These are phyloP conservation scores for Didymella segeticola DNA, from an alignment of 2,329 filamentous ascomycete species.

Conservation along the genomic window DNA sequence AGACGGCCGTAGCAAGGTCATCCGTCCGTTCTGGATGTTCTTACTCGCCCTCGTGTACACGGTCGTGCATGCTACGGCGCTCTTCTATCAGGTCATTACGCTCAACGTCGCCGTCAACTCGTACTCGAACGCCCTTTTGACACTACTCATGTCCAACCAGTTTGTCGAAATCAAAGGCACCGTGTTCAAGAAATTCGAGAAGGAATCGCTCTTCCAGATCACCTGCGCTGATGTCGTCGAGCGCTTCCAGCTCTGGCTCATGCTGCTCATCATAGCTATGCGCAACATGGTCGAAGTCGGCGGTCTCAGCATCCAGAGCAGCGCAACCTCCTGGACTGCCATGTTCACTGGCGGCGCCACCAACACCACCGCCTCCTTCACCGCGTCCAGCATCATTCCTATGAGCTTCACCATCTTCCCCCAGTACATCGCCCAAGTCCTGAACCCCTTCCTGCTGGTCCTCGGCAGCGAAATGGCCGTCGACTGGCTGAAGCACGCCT, in stretches of 20 bases:
- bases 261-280: conserved; percentile 94
- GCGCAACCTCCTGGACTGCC: conserved; percentile 38
- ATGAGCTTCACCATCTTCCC: conserved; percentile 91
- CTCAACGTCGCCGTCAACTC: conserved; percentile 98
- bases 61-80: conserved; percentile 80
- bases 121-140: conserved; percentile 94
- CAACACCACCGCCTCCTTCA: conserved; percentile 57
- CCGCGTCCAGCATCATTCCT: conserved; percentile 78
- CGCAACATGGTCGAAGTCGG: conserved; percentile 97
- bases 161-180: conserved; percentile 99
- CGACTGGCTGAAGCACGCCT: conserved; percentile 96
- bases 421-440: conserved; percentile 83
- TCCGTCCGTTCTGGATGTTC: conserved; percentile 91
- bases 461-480: conserved; percentile 96
- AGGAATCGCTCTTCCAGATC: conserved; percentile 95
- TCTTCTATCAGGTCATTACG: conserved; percentile 98
- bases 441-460: conserved; percentile 92
- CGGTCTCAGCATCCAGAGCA: conserved; percentile 67
- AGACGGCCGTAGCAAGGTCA: conserved; percentile 87
- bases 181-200: conserved; percentile 98
- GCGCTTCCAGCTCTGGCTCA: conserved; percentile 96
- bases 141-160: conserved; percentile 92
- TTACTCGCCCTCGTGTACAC: conserved; percentile 86
- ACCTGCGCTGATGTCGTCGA: conserved; percentile 97
- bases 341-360: conserved; percentile 38